Base-by-base conservation (phyloP, 1,139 yeast genomes). In the Yueomyces sp. region DNA sequence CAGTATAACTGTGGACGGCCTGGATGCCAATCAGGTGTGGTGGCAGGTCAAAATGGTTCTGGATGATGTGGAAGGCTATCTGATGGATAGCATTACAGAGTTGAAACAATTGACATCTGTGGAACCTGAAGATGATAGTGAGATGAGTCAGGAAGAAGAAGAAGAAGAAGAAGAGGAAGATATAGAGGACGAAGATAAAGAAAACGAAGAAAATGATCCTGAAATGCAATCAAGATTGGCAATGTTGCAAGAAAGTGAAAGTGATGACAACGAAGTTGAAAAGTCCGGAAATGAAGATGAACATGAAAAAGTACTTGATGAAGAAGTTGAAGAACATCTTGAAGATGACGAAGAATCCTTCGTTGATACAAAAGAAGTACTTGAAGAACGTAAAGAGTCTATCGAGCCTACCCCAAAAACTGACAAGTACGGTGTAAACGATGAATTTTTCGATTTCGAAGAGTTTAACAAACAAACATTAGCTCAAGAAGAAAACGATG, bases 21-120 rank as follows among this genome's bases (percentile, higher is more conserved):
- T 91, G 45, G 96, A 85, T 59, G 80, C 95, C 12, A 76, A 82
- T 37, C 97, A 91, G 60, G 89, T 91, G 0, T 91, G 89, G 85
- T 95, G 94, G 43, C 97, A 91, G 62, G 80, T 86, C 3, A 85
- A 82, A 62, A 73, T 91, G 67, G 81, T 91, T 30, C 69, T 86
- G 39, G 91, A 82, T 46, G 79, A 78, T 3, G 78, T 78, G 27
- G 75, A 76, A 38, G 83, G 76, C 39, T 69, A 69, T 44, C 65
- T 83, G 42, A 54, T 79, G 51, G 70, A 67, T 7, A 65, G 66
- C 44, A 68, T 78, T 35, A 72, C 74, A 2, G 64, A 59, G 12
- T 55, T 73, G 43, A 68, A 65, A 60, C 60, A 53, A 54, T 42
- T 52, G 42, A 11, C 54, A 43, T 1, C 52, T 50, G 47, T 47